Base-by-base conservation (phyloP, 2,329 filamentous ascomycete species). In the Macrophomina tecta region DNA sequence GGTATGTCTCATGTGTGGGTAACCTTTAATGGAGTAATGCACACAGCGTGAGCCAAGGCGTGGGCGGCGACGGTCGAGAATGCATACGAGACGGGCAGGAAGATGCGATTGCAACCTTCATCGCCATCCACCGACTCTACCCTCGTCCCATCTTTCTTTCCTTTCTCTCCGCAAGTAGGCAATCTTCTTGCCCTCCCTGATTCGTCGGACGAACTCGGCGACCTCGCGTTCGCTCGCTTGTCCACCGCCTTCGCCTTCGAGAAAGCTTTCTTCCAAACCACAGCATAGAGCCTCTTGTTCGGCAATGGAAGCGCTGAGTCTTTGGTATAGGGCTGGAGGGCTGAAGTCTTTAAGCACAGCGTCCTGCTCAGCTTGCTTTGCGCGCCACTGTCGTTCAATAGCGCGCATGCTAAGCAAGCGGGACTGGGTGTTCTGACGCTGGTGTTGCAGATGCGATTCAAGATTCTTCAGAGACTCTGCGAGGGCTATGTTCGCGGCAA, bases 91-190 rank as follows among this genome's bases (percentile, higher is more conserved):
- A 32, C 11, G n/a, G 14, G 58, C 58, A 62, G 34, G 45, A 36
- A 38, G 18, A 36, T 49, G 58, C 58, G 46, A 34, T 75, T 69
- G 78, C 74, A 45, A 42, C 18, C n/a, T 30, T 65, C 52, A 65
- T 28, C 94, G 87, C 95, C 95, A 98, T 0, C 95, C 95, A 11
- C 94, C 94, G 40, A 98, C 94, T 71, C 94, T 85, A 30, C 94
- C 93, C 80, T 98, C 94, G 77, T 98, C 95, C 95, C 95, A 98
- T 72, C 95, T 86, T 73, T 93, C 91, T 79, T 94, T 97, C 71
- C 92, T 87, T 82, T 98, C 95, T 74, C 90, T 89, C 67, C 95
- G 85, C 64, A 94, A 82, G 74, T 95, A 96, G 69, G 90, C 90
- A 67, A 91, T 82, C 72, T 91, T 91, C 75, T 90, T 91, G 9